Evolutionary conservation across 345 rosid species (phyloP), one percentile per base, ranked within the genome.

Genomic region (Sapria himalayana): DNA sequence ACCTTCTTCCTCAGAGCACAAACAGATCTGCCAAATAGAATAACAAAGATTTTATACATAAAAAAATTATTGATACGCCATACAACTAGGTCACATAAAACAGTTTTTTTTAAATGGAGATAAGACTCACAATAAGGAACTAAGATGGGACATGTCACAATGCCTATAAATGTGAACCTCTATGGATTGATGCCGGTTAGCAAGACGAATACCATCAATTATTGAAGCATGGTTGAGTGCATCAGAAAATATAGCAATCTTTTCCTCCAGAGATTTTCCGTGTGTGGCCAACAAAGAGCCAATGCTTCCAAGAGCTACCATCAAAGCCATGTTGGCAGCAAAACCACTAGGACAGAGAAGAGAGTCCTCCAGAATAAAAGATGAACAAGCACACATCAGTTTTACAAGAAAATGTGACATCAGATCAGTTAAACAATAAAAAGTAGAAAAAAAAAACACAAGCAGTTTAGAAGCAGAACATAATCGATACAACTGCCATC

Each of bases 271-370:
- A 60, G 75, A 75, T 34, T 62, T 54, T 43, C 53, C 63, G 21
- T 53, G 57, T 7, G 57, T 46, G 36, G 62, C 67, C 43, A 81
- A 60, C 56, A 86, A 76, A 43, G 82, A 67, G 57, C 73, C 65
- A 51, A 81, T 58, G 51, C 64, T 78, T 62, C 94, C 97, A 48
- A 86, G 57, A 15, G 92, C 78, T 46, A 86, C 97, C 89, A 86
- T 71, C 40, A 67, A 55, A 38, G 97, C 92, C 97, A 76, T 78
- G 58, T 86, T 86, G 27, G 97, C 94, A 45, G 97, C 59, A 72
- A 78, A 86, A 15, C 97, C 97, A 54, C 89, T 70, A 42, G 97
- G 94, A 69, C 97, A 86, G 46, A 81, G 91, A 70, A 86, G 92
- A 69, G 92, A 81, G 41, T 86, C 97, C 97, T 81, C 56, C 37